phyloP scores from a whole-genome alignment of 2,329 filamentous ascomycete species.

The Xylariaceae sp. region DNA sequence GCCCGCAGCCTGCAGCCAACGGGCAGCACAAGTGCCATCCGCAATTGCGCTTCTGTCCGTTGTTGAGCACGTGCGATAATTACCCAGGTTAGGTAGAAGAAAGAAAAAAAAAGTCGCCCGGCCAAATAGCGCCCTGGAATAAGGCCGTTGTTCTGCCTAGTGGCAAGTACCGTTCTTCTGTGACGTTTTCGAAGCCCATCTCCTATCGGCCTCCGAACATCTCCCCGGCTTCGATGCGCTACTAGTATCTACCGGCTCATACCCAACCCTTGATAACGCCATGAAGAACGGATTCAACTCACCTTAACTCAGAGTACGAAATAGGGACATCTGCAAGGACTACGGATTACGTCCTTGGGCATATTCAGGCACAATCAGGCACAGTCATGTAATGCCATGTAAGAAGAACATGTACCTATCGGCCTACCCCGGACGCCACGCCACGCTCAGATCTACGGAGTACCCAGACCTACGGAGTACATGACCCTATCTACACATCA shows the following conservation, averaged over 20 bases:
- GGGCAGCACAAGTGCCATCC: background rate
- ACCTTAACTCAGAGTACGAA: too few species aligned
- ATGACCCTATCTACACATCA: background rate
- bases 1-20: background rate
- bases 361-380: background rate
- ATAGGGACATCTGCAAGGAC: too few species aligned
- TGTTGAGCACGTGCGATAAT: background rate
- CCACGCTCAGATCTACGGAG: background rate
- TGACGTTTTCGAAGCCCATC: background rate
- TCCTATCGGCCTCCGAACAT: background rate
- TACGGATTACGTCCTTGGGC: background rate
- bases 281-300: too few species aligned
- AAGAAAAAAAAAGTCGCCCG: background rate
- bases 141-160: background rate
- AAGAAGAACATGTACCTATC: background rate
- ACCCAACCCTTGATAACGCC: too few species aligned
- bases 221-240: background rate
- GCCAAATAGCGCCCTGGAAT: background rate
- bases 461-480: background rate
- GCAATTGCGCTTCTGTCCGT: background rate
- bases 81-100: background rate
- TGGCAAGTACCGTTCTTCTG: background rate
- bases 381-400: background rate
- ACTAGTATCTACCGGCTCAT: background rate
- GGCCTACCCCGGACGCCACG: slow-evolving; percentile 8